A percentile compares a stretch with the other conserved stretches of the same genome.
phyloP scores from a whole-genome alignment of 2,329 filamentous ascomycete genomes.

The Diaporthe australafricana region DNA sequence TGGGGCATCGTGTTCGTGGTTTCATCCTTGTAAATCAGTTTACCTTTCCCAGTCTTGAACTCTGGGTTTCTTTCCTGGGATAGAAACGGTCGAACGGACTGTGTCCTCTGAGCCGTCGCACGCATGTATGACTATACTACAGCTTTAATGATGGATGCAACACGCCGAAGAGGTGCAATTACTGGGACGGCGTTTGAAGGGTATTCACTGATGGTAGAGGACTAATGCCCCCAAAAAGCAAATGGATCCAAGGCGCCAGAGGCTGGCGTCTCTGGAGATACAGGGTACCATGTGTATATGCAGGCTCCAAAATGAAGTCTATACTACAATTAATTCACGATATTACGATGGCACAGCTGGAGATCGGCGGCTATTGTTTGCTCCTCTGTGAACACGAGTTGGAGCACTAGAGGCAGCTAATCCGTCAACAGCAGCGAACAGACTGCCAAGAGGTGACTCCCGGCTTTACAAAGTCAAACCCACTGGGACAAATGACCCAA shows the following conservation, averaged over 20 bases:
- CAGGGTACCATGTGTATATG: background rate
- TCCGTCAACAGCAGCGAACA: background rate
- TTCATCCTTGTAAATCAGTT: conserved; percentile 24
- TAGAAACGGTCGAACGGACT: conserved; percentile 3
- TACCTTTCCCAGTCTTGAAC: background rate
- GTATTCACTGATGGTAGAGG: background rate
- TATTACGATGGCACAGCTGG: background rate
- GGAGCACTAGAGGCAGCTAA: background rate
- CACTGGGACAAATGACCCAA: background rate
- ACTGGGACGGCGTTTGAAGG: background rate
- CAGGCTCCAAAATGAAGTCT: background rate
- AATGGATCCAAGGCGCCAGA: background rate
- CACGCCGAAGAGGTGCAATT: conserved; percentile 4
- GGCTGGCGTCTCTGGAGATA: background rate
- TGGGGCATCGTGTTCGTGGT: background rate
- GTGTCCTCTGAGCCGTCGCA: background rate
- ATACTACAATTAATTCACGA: conserved; percentile 25
- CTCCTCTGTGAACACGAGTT: background rate
- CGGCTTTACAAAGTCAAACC: background rate
- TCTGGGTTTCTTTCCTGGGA: conserved; percentile 15
- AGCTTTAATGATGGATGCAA: conserved; percentile 27
- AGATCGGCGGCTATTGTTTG: background rate
- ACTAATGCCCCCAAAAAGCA: background rate
- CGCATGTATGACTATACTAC: conserved; percentile 25
- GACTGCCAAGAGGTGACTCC: background rate